Percentiles rank a stretch among this genome's conserved stretches.
Evolutionary conservation across 192 early-diverging fungal species (phyloP).

Genomic region (Ambispora gerdemannii): DNA sequence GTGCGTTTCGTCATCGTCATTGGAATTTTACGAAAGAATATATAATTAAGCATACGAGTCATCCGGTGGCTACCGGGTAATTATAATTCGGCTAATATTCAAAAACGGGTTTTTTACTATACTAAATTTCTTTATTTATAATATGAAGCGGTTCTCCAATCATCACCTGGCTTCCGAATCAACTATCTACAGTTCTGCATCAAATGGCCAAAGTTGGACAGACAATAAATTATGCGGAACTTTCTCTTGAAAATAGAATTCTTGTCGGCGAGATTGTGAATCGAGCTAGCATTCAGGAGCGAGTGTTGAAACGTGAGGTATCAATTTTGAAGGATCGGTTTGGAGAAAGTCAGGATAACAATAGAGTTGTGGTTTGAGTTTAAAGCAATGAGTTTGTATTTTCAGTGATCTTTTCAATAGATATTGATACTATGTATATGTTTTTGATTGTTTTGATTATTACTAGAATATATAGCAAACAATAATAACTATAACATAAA

Average conservation of each 20-base stretch:
- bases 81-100: background rate
- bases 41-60: slow-evolving; percentile 70
- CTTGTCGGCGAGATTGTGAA: slow-evolving; percentile 58
- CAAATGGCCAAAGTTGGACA: slow-evolving; percentile 59
- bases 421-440: too few relatives aligned
- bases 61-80: slow-evolving; percentile 73
- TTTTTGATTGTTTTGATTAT: too few relatives aligned
- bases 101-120: slow-evolving; percentile 52
- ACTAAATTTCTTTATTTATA: slow-evolving; percentile 44
- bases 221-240: slow-evolving; percentile 52
- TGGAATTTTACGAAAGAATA: slow-evolving; percentile 90
- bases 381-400: too few relatives aligned
- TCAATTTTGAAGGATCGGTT: slow-evolving; percentile 42
- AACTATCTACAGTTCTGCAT: slow-evolving; percentile 55
- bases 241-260: slow-evolving; percentile 56
- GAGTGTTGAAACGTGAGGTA: slow-evolving; percentile 68
- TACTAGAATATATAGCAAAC: too few relatives aligned
- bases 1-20: slow-evolving; percentile 81
- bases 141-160: slow-evolving; percentile 66
- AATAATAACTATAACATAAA: too few relatives aligned
- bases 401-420: too few relatives aligned
- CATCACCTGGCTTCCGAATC: slow-evolving; percentile 71
- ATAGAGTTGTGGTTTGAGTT: slow-evolving; percentile 15
- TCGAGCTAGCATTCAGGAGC: slow-evolving; percentile 58
- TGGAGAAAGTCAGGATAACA: slow-evolving; percentile 15